Evolutionary conservation across 306 rosid genomes (phyloP), one percentile per base, ranked within the genome.

Genomic region (Quercus berberidifolia): DNA sequence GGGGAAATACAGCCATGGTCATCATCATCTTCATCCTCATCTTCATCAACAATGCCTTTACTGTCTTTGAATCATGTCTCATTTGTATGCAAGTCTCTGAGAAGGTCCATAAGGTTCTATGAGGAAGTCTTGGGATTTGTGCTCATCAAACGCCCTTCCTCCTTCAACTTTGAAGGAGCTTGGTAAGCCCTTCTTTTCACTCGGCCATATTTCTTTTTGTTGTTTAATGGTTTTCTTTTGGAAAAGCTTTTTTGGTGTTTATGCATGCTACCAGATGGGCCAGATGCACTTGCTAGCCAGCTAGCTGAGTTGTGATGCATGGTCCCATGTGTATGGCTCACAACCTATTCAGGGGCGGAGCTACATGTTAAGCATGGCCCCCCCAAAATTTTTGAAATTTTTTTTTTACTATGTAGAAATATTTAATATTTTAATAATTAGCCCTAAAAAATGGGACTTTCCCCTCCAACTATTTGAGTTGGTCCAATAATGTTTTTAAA

Each of bases 101-200:
- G 60, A 15, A 78, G 82, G 5, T 91, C 97, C 20, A 88, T 83
- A 12, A 83, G 77, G 72, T 91, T 91, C 84, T 91, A 89, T 13
- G 83, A 86, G 73, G 69, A 88, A 18, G 91, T 88, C 26, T 55
- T 91, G 25, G 94, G 91, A 17, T 91, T 89, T 79, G 78, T 85
- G 21, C 94, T 88, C 81, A 82, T 90, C 87, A 86, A 85, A 75
- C 81, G 94, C 28, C 97, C 97, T 17, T 83, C 90, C 67, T 91
- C 97, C 60, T 91, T 91, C 89, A 38, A 91, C 2, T 91, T 89
- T 69, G 69, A 89, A 73, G 97, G 97, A 78, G 97, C 97, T 69
- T 91, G 94, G 93, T 91, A 60, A 65, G 57, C 85, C 13, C 23
- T 23, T 15, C 67, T 7, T 3, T 13, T 38, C 7, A 0, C 38